Evolutionary conservation across 1,284 basidiomycete species (phyloP).

Genomic region (Volvariella surrecta): DNA sequence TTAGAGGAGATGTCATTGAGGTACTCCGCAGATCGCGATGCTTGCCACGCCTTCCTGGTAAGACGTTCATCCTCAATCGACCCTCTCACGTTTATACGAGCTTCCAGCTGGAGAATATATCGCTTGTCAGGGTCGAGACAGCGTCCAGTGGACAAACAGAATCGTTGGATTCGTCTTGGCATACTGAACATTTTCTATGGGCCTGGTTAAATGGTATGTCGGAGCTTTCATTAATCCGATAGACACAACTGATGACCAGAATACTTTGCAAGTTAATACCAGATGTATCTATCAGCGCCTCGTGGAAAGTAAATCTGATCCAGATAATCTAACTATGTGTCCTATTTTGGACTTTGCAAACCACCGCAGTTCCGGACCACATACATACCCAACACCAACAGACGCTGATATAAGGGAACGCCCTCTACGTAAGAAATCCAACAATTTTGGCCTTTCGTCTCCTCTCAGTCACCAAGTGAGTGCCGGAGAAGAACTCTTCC

Average conservation of each 20-base stretch:
- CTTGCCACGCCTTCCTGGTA: conserved; percentile 33
- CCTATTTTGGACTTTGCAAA: conserved; percentile 86
- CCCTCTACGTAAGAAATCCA: conserved; percentile 25
- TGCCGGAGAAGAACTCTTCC: conserved; percentile 54
- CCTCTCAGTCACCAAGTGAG: conserved; percentile 31
- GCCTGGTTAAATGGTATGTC: conserved; percentile 76
- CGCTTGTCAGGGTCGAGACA: no score
- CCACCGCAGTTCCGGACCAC: conserved; percentile 38
- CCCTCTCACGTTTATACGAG: no score
- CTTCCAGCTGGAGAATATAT: no score
- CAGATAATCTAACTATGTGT: conserved; percentile 76
- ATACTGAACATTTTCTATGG: conserved; percentile 55
- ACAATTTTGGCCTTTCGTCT: conserved; percentile 48
- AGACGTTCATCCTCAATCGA: no score
- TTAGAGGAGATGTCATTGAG: conserved; percentile 39
- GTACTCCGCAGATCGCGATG: conserved; percentile 54
- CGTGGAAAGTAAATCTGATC: conserved; percentile 39
- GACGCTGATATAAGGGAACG: conserved; percentile 28
- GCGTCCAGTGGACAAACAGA: no score
- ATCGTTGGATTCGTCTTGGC: neutral
- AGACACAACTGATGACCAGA: conserved; percentile 7
- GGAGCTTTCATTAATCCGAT: conserved; percentile 9
- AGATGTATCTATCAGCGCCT: conserved; percentile 75
- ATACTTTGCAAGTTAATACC: conserved; percentile 65
- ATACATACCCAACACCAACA: conserved; percentile 33